phyloP scores from a whole-genome alignment of 2,329 filamentous ascomycete species.

The Penicillium sp. region DNA sequence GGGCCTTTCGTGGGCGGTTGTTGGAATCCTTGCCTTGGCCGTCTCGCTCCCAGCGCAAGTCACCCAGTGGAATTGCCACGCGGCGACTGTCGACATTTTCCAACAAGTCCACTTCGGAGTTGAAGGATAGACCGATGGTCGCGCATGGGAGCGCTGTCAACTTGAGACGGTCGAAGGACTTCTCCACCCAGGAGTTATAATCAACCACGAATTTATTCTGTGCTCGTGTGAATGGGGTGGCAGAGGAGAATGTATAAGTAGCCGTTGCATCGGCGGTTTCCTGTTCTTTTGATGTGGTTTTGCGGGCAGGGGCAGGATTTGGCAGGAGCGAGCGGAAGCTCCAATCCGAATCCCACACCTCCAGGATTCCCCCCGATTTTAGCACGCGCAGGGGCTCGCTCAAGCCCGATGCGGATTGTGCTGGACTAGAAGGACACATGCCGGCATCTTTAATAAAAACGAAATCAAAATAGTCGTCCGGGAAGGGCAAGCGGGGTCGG shows the following conservation, averaged over 20 bases:
- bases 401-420: slow-evolving; percentile 54
- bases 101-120: slow-evolving; percentile 75
- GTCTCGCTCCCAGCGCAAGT: slow-evolving; percentile 84
- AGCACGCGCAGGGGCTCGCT: slow-evolving; percentile 77
- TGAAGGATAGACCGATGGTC: slow-evolving; percentile 68
- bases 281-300: slow-evolving; percentile 60
- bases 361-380: slow-evolving; percentile 72
- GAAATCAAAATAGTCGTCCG: slow-evolving; percentile 77
- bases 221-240: slow-evolving; percentile 76
- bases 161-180: slow-evolving; percentile 69
- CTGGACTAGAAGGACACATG: slow-evolving; percentile 60
- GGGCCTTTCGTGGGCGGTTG: slow-evolving; percentile 44
- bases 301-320: slow-evolving; percentile 63
- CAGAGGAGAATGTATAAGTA: slow-evolving; percentile 77
- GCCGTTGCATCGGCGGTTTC: slow-evolving; percentile 66
- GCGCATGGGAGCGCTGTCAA: slow-evolving; percentile 76
- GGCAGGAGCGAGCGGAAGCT: slow-evolving; percentile 78
- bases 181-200: slow-evolving; percentile 78
- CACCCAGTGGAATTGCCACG: slow-evolving; percentile 80
- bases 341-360: slow-evolving; percentile 88
- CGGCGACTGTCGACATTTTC: slow-evolving; percentile 69
- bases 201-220: slow-evolving; percentile 79
- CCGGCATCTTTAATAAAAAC: slow-evolving; percentile 84
- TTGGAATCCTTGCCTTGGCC: slow-evolving; percentile 38
- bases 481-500: slow-evolving; percentile 71